Evolutionary conservation across 2,329 filamentous ascomycete species (phyloP), one percentile per base, ranked within the genome.

Genomic region (Diaporthe destruens): DNA sequence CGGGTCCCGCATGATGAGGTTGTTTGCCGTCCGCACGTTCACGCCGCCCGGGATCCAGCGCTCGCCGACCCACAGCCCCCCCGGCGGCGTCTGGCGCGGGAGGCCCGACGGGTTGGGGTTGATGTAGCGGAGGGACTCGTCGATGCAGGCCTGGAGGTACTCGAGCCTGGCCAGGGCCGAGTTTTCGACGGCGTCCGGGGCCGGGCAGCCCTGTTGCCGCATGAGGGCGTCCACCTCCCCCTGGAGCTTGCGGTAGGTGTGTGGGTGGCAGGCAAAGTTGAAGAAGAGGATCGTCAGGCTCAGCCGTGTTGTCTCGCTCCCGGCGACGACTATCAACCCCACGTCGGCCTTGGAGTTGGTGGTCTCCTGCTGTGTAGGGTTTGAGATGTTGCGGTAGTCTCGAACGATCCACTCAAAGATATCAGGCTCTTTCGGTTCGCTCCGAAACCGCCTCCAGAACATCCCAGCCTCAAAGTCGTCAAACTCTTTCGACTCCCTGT

Each of bases 171-270:
- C 34, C 5, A 68, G 34, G 20, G 25, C 65, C 18, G 65, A n/a
- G 34, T 54, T 51, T n/a, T 54, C 65, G 51, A 54, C 51, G 23
- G 49, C 25, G 9, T 36, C 51, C 23, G n/a, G 2, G 7, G 36
- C 34, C 7, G 65, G 6, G n/a, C 6, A 3, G 14, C n/a, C 49
- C 47, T 51, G n/a, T 2, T 42, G 55, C 34, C 25, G 1, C 56
- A 93, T 80, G 1, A 94, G 89, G 0, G 81, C 76, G 77, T 94
- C 92, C 8, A 94, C 89, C 77, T 94, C 92, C 73, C 90, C 80
- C 75, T 91, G 91, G 0, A 90, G 90, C 74, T 89, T 89, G 53
- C 82, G 82, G 74, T 91, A 89, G 2, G 85, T 84, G 1, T 86
- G 84, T 0, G 91, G 92, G 75, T 91, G 85, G 78, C 90, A 91